Conservation (phyloP, 768 basidiomycete species). For the Boletus edulis region DNA sequence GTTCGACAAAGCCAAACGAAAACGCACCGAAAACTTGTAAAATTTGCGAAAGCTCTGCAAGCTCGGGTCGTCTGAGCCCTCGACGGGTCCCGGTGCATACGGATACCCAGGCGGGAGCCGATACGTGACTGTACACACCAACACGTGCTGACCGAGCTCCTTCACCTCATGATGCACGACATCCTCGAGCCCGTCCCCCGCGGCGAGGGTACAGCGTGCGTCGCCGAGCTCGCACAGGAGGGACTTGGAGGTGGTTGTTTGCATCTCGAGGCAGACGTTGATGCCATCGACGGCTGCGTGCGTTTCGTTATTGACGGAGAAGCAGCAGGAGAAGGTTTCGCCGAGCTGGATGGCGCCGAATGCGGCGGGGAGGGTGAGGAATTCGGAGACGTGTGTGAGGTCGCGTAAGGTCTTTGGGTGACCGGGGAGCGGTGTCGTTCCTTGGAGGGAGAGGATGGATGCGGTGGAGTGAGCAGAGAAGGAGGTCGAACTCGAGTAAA, state of each 20-base stretch:
- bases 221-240: slow-evolving; percentile 65
- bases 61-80: slow-evolving; percentile 51
- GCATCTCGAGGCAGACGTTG: slow-evolving; percentile 77
- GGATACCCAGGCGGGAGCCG: slow-evolving; percentile 61
- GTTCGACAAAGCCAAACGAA: not conserved
- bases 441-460: slow-evolving; percentile 75
- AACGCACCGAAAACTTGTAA: slow-evolving; percentile 85
- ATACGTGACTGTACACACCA: slow-evolving; percentile 84
- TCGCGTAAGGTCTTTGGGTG: slow-evolving; percentile 85
- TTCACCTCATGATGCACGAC: slow-evolving; percentile 88
- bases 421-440: slow-evolving; percentile 61
- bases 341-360: slow-evolving; percentile 89
- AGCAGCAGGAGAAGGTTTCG: slow-evolving; percentile 80
- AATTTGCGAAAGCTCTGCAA: slow-evolving; percentile 81
- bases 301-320: slow-evolving; percentile 82
- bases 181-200: slow-evolving; percentile 61
- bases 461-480: slow-evolving; percentile 81
- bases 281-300: slow-evolving; percentile 61
- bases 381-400: slow-evolving; percentile 72
- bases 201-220: slow-evolving; percentile 42
- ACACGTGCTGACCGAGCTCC: slow-evolving; percentile 87
- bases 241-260: slow-evolving; percentile 69
- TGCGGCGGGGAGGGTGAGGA: slow-evolving; percentile 76
- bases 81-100: slow-evolving; percentile 44
- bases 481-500: slow-evolving; percentile 79